Evolutionary conservation across 176 grass and related monocot species (phyloP).

Genomic region (Carex littledalei): DNA sequence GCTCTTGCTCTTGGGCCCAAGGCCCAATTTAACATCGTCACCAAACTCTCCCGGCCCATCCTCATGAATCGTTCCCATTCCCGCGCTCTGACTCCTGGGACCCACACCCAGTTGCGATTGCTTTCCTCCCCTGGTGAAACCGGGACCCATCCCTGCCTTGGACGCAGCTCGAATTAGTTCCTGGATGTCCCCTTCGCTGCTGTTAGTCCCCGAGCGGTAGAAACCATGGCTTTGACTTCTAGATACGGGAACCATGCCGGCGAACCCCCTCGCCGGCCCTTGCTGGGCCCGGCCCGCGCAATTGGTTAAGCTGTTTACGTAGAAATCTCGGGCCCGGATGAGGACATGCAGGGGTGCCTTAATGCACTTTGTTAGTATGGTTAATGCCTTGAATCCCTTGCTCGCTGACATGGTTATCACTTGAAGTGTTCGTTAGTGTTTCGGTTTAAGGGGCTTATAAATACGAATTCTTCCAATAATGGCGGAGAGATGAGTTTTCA

Average conservation of each 20-base stretch:
- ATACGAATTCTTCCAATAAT: neutral
- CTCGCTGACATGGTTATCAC: constrained; percentile 1
- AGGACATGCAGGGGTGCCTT: constrained; percentile 39
- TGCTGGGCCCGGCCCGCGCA: constrained; percentile 29
- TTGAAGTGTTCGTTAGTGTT: neutral
- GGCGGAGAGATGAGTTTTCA: neutral
- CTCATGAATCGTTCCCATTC: constrained; percentile 48
- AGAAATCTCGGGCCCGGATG: constrained; percentile 47
- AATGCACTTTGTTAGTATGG: constrained; percentile 30
- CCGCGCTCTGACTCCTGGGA: constrained; percentile 42
- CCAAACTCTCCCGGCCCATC: constrained; percentile 51
- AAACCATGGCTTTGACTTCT: constrained; percentile 52
- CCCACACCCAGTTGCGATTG: neutral
- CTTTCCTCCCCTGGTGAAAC: neutral
- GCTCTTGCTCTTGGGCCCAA: constrained; percentile 38
- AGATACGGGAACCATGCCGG: constrained; percentile 27
- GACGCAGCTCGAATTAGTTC: constrained; percentile 38
- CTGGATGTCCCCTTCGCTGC: constrained; percentile 29
- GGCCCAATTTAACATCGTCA: neutral
- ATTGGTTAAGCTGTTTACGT: constrained; percentile 39
- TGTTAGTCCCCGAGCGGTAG: constrained; percentile 24
- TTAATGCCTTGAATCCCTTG: constrained; percentile 25
- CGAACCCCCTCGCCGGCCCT: constrained; percentile 7
- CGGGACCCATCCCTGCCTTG: neutral
- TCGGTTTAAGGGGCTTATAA: neutral